phyloP scores from a whole-genome alignment of 2,329 filamentous ascomycete genomes.

The Penicillium sclerotiorum region DNA sequence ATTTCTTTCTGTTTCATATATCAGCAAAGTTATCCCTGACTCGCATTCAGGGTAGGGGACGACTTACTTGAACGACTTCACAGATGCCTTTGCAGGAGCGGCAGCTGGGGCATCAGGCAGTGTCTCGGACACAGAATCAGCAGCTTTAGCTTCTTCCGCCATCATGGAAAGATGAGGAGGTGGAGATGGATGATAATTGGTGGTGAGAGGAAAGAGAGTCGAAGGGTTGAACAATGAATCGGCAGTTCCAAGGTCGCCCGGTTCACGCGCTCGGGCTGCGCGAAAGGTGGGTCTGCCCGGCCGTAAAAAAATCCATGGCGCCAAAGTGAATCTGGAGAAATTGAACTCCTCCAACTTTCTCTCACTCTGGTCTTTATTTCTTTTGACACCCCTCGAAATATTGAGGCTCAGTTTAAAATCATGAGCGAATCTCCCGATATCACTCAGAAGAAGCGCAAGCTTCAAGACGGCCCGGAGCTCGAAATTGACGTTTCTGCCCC shows the following conservation, averaged over 20 bases:
- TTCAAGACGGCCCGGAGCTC: conserved; percentile 62
- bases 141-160: conserved; percentile 35
- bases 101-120: conserved; percentile 35
- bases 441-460: conserved; percentile 70
- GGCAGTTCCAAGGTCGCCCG: conserved; percentile 16
- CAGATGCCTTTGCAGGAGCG: conserved; percentile 54
- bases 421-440: conserved; percentile 34
- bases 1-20: conserved; percentile 70
- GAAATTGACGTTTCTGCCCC: conserved; percentile 89
- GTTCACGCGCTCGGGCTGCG: conserved; percentile 27
- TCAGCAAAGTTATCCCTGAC: conserved; percentile 16
- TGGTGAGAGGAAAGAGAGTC: conserved; percentile 1
- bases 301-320: conserved; percentile 32
- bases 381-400: no score
- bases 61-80: conserved; percentile 70
- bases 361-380: no score
- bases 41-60: not conserved
- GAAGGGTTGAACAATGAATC: conserved; percentile 9
- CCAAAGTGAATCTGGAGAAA: conserved; percentile 5
- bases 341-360: not conserved
- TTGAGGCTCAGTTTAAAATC: conserved; percentile 11
- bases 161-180: conserved; percentile 25
- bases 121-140: conserved; percentile 31
- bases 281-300: conserved; percentile 28
- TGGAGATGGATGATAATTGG: not conserved